Evolutionary conservation across 2,329 filamentous ascomycete genomes (phyloP).

Genomic region (Peltaster fructicola): DNA sequence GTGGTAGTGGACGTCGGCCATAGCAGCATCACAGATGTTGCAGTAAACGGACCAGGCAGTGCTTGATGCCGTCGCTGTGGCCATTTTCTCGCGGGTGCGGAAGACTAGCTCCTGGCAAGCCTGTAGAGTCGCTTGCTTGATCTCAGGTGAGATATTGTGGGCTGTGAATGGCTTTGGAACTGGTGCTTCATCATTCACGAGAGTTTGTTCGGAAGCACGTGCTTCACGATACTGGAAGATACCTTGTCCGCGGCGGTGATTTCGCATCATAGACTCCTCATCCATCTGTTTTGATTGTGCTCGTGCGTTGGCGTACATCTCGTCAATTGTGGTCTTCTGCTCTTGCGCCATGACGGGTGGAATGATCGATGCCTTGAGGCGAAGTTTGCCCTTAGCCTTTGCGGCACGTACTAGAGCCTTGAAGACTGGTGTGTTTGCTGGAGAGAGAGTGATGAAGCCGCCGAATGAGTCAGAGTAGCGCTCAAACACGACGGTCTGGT

Average conservation of each 20-base stretch:
- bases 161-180: slow-evolving; percentile 23
- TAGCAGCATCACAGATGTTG: slow-evolving; percentile 68
- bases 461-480: slow-evolving; percentile 88
- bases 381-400: slow-evolving; percentile 95
- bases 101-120: slow-evolving; percentile 20
- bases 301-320: slow-evolving; percentile 5
- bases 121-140: too few relatives aligned
- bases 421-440: slow-evolving; percentile 64
- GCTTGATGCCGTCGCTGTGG: slow-evolving; percentile 16
- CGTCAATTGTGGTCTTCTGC: slow-evolving; percentile 1
- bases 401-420: slow-evolving; percentile 94
- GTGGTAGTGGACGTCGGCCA: slow-evolving; percentile 76
- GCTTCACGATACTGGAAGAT: slow-evolving; percentile 23
- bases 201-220: slow-evolving; percentile 15
- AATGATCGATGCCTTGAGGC: slow-evolving; percentile 40
- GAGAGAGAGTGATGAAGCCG: slow-evolving; percentile 62
- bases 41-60: slow-evolving; percentile 69
- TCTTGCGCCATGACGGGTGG: slow-evolving; percentile 6
- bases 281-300: slow-evolving; percentile 12
- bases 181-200: slow-evolving; percentile 22
- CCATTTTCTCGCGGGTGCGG: slow-evolving; percentile 21
- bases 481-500: slow-evolving; percentile 55
- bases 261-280: slow-evolving; percentile 3
- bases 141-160: too few relatives aligned
- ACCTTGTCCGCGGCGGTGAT: slow-evolving; percentile 17